phyloP scores from a whole-genome alignment of 2,329 filamentous ascomycete genomes.

The Beauveria asiatica region DNA sequence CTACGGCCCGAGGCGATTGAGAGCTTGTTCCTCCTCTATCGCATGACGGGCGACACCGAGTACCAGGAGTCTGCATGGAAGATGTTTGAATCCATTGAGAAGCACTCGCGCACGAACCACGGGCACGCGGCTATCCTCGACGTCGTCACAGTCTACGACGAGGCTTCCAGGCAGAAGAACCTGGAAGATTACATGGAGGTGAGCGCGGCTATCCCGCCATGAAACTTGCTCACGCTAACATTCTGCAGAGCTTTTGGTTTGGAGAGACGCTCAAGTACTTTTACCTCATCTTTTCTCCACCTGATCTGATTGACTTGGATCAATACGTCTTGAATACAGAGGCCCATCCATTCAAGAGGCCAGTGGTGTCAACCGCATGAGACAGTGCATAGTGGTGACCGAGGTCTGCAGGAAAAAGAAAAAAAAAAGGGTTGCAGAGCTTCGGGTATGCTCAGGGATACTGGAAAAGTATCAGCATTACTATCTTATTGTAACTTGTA shows the following conservation, averaged over 20 bases:
- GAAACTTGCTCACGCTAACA: conserved; percentile 55
- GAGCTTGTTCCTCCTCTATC: conserved; percentile 69
- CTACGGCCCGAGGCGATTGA: conserved; percentile 72
- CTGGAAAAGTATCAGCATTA: not conserved
- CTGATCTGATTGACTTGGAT: conserved; percentile 48
- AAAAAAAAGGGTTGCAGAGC: not conserved
- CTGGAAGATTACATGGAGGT: conserved; percentile 51
- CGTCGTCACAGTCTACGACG: conserved; percentile 29
- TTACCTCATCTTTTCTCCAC: conserved; percentile 50
- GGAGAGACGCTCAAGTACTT: conserved; percentile 58
- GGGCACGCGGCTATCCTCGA: conserved; percentile 58
- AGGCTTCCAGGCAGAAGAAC: conserved; percentile 39
- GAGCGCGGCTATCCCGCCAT: conserved; percentile 26
- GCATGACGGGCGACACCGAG: conserved; percentile 55
- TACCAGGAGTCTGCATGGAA: conserved; percentile 63
- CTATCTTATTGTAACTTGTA: not conserved
- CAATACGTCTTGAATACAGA: conserved; percentile 51
- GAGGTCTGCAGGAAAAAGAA: not conserved
- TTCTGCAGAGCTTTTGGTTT: conserved; percentile 61
- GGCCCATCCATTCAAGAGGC: conserved; percentile 39
- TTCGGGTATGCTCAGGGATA: not conserved
- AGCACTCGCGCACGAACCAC: conserved; percentile 47
- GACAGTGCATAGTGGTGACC: not conserved
- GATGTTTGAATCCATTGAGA: conserved; percentile 58
- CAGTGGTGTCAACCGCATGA: not conserved